Base-by-base conservation (phyloP, 2,329 filamentous ascomycete species). In the Pseudogymnoascus sp. region DNA sequence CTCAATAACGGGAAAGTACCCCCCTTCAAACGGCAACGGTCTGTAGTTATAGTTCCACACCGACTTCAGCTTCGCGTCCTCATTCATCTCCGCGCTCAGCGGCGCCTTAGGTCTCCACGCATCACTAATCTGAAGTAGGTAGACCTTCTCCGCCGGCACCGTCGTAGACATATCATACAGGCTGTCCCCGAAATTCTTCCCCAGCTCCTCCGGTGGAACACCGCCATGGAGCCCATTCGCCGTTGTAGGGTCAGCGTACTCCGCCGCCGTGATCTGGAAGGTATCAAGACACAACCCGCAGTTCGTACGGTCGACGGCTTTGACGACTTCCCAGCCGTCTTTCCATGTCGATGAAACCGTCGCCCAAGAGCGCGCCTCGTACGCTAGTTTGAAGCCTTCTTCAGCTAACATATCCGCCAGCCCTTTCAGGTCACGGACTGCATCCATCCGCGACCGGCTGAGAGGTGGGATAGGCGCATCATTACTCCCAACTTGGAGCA, bases 281-380 rank as follows among this genome's bases (percentile, higher is more conserved):
- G 89, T 92, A 68, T 93, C 89, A 1, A 93, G 81, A 67, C 89
- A 93, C 0, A 93, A 76, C 0, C 89, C 89, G 10, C 91, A 78
- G 65, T 93, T 92, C 0, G 80, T 78, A 2, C 85, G 75, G 67
- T 89, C 76, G 1, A 86, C 87, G 50, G 78, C 78, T 66, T 82
- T 70, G 3, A 90, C 86, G 11, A 92, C 86, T 1, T 83, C 76
- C 87, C 88, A 92, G 0, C 87, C 86, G 59, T 86, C 80, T 66
- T 81, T 82, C 89, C 89, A 93, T 0, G 76, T 79, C 0, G 86
- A 82, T 0, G 88, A 87, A 59, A 85, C 82, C 0, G 88, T 90
- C 0, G 86, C 86, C 89, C 89, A 93, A 74, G 89, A 91, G 88
- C 89, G 92, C 71, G 92, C 91, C 75, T 93, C 89, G 68, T 92